Evolutionary conservation across 768 basidiomycete genomes (phyloP).

Genomic region (Lactarius quietus): DNA sequence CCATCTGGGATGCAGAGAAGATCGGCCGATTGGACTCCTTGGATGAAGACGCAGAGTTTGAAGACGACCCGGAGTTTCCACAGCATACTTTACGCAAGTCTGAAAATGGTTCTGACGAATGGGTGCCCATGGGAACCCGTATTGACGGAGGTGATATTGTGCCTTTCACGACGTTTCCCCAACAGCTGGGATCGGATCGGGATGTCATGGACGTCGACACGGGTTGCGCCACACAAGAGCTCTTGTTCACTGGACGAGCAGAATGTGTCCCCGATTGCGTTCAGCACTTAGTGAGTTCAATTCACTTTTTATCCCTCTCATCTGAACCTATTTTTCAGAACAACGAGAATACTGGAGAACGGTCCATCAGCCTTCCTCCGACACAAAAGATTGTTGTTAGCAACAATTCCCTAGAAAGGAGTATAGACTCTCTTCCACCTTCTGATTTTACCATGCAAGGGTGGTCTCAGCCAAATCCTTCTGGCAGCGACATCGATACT

Average conservation of each 20-base stretch:
- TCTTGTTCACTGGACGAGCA: slow-evolving; percentile 20
- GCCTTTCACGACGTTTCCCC: slow-evolving; percentile 32
- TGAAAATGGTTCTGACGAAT: slow-evolving; percentile 22
- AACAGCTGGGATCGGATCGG: slow-evolving; percentile 32
- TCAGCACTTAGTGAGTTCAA: slow-evolving; percentile 12
- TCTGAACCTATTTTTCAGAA: slow-evolving; percentile 11
- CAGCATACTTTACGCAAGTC: slow-evolving; percentile 21
- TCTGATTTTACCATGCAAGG: slow-evolving; percentile 21
- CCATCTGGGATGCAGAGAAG: slow-evolving; percentile 64
- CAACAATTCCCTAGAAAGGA: not conserved
- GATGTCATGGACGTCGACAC: slow-evolving; percentile 45
- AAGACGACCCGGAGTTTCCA: slow-evolving; percentile 50
- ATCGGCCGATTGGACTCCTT: slow-evolving; percentile 27
- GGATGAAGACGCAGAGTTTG: slow-evolving; percentile 58
- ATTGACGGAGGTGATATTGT: slow-evolving; percentile 53
- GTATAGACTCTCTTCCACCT: slow-evolving; percentile 22
- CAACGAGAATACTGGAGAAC: not conserved
- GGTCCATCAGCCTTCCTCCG: slow-evolving; percentile 27
- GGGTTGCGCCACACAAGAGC: slow-evolving; percentile 37
- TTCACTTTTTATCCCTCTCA: not conserved
- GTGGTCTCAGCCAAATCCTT: slow-evolving; percentile 6
- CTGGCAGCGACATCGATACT: slow-evolving; percentile 36
- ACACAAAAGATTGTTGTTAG: slow-evolving; percentile 17
- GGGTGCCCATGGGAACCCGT: slow-evolving; percentile 54
- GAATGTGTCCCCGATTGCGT: slow-evolving; percentile 24